Evolutionary conservation across 371 early-diverging fungal genomes (phyloP).

Genomic region (Mortierella sp.): DNA sequence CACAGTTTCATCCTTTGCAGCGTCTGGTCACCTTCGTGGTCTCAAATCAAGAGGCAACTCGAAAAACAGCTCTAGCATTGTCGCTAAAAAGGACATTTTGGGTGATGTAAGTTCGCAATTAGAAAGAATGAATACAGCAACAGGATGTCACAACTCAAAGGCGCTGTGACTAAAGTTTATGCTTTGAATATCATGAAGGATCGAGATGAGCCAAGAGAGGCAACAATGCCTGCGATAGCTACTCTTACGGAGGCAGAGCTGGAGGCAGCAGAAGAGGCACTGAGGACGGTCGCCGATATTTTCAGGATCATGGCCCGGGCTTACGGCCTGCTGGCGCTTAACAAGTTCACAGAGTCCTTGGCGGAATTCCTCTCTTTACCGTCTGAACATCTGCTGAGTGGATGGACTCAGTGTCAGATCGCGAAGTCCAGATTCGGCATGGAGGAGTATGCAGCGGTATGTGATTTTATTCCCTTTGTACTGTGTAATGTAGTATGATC

Average conservation of each 20-base stretch:
- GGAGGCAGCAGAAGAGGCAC: conserved; percentile 17
- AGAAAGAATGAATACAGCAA: background rate
- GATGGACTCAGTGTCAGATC: conserved; percentile 68
- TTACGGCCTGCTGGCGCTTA: conserved; percentile 54
- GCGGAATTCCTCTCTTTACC: conserved; percentile 57
- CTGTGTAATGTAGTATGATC: too few relatives aligned
- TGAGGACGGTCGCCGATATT: conserved; percentile 41
- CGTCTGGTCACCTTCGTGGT: conserved; percentile 1
- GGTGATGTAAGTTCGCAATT: background rate
- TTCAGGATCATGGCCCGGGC: conserved; percentile 50
- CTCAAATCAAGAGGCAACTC: background rate
- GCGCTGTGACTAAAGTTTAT: too few relatives aligned
- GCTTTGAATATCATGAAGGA: too few relatives aligned
- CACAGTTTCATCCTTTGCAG: conserved; percentile 1
- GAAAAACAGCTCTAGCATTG: background rate
- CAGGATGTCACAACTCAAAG: too few relatives aligned
- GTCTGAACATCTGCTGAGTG: conserved; percentile 58
- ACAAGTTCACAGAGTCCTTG: conserved; percentile 60
- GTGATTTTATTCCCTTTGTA: too few relatives aligned
- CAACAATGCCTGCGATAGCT: background rate
- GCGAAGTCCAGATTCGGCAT: conserved; percentile 70
- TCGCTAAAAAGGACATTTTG: conserved; percentile 5
- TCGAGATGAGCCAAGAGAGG: background rate
- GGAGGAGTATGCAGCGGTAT: conserved; percentile 64
- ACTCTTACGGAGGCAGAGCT: conserved; percentile 21